Evolutionary conservation across 805 yeast genomes (phyloP), one percentile per base, ranked within the genome.

Genomic region (Sungouiozyma intestinalis): DNA sequence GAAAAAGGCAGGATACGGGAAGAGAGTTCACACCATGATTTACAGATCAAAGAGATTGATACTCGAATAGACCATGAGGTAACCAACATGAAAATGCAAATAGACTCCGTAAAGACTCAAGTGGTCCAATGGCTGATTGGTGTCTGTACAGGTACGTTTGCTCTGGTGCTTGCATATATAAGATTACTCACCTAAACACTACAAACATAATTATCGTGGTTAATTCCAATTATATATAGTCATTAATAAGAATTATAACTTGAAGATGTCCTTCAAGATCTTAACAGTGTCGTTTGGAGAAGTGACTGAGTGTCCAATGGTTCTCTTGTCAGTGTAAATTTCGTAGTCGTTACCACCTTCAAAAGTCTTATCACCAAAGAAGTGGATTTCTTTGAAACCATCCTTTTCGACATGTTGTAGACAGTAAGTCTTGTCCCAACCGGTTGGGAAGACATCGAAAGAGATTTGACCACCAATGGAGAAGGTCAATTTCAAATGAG

Each of bases 391-490:
- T 59, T 79, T 73, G 72, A 88, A 92, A 51, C 82, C 79, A 68
- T 90, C 96, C 46, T 72, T 66, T 58, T 69, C 85, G 55, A 92
- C 88, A 68, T 90, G 98, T 68, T 82, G 87, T 63, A 92, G 77
- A 68, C 95, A 85, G 73, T 90, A 92, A 48, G 99, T 92, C 78
- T 92, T 92, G 70, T 92, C 99, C 99, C 99, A 92, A 62, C 99
- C 98, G 50, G 96, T 85, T 72, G 99, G 99, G 90, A 92, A 92
- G 50, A 92, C 97, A 61, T 92, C 99, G 59, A 92, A 92, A 31
- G 97, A 90, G 65, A 92, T 92, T 76, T 92, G 97, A 56, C 99
- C 99, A 67, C 99, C 99, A 52, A 92, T 92, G 46, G 98, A 92
- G 76, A 83, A 92, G 53, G 97, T 90, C 62, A 92, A 76, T 43